Evolutionary conservation across 208 protist genomes (phyloP).

Genomic region (Trypanosoma boissoni): DNA sequence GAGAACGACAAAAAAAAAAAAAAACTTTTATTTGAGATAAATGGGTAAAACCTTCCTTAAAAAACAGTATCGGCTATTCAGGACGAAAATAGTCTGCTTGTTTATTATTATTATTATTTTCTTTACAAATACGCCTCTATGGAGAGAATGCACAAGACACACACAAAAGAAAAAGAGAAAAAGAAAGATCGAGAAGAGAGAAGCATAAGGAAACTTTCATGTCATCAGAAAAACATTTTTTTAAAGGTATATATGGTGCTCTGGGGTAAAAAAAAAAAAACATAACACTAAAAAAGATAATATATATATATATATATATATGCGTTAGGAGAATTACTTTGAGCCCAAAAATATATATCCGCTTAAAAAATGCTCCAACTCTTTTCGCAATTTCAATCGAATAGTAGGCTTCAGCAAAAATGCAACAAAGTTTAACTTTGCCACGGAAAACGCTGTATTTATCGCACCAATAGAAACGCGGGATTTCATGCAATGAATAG

Average conservation of each 20-base stretch:
- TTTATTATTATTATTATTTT: neutral
- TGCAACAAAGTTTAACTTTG: slow-evolving; percentile 38
- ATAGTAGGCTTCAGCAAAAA: slow-evolving; percentile 49
- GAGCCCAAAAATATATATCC: neutral
- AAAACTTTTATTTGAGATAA: no score
- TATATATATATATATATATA: neutral
- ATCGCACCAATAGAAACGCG: slow-evolving; percentile 30
- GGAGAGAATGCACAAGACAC: no score
- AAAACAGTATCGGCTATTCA: no score
- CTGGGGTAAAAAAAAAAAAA: slow-evolving; percentile 6
- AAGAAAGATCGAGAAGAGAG: slow-evolving; percentile 5
- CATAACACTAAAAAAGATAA: slow-evolving; percentile 11
- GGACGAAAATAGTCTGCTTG: slow-evolving; percentile 1
- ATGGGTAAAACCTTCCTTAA: no score
- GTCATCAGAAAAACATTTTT: neutral
- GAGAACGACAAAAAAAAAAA: no score
- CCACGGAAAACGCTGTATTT: slow-evolving; percentile 32
- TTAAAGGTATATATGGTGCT: neutral
- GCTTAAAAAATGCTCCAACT: neutral
- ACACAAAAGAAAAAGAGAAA: neutral
- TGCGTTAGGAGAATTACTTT: neutral
- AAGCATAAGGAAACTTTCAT: slow-evolving; percentile 11
- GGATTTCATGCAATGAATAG: slow-evolving; percentile 16
- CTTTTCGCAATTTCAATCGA: slow-evolving; percentile 24
- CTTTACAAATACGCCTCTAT: no score